Evolutionary conservation across 23 red algal species (phyloP).

Genomic region (Gracilariopsis chorda): DNA sequence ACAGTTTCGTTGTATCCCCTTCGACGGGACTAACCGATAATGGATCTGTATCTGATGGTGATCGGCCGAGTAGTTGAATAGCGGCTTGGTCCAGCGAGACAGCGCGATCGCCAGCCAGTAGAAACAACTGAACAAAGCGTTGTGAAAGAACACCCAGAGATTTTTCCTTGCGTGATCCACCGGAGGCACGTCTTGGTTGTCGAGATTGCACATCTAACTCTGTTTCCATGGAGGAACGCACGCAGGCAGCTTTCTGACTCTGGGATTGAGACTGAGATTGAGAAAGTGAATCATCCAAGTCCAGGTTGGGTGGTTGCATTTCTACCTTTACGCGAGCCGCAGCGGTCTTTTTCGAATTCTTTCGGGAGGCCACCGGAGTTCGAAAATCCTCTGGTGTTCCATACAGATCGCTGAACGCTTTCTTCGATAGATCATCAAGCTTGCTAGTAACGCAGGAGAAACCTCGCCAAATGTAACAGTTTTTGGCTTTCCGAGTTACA

Average conservation of each 20-base stretch:
- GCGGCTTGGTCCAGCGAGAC: conserved; percentile 79
- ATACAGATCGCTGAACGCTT: conserved; percentile 44
- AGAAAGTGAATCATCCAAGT: conserved; percentile 8
- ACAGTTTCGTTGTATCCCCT: conserved; percentile 44
- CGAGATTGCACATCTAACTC: neutral
- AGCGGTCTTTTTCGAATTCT: conserved; percentile 1
- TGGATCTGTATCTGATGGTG: conserved; percentile 12
- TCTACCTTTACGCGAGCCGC: neutral
- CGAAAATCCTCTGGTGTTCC: conserved; percentile 67
- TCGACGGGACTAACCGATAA: conserved; percentile 39
- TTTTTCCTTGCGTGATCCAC: conserved; percentile 86
- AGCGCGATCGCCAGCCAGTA: conserved; percentile 42
- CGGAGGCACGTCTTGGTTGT: neutral
- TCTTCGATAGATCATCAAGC: conserved; percentile 44
- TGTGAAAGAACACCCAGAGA: conserved; percentile 87
- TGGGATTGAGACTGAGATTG: conserved; percentile 13
- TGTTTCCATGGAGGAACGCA: conserved; percentile 48
- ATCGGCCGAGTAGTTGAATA: conserved; percentile 52
- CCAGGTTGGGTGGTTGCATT: neutral
- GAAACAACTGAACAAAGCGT: conserved; percentile 94
- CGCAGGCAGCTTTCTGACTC: neutral
- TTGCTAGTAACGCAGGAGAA: conserved; percentile 47
- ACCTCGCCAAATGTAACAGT: conserved; percentile 88
- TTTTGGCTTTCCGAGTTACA: conserved; percentile 84
- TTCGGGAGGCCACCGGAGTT: conserved; percentile 20